Conservation (phyloP, 345 rosid genomes). For the Odontarrhena argentea region DNA sequence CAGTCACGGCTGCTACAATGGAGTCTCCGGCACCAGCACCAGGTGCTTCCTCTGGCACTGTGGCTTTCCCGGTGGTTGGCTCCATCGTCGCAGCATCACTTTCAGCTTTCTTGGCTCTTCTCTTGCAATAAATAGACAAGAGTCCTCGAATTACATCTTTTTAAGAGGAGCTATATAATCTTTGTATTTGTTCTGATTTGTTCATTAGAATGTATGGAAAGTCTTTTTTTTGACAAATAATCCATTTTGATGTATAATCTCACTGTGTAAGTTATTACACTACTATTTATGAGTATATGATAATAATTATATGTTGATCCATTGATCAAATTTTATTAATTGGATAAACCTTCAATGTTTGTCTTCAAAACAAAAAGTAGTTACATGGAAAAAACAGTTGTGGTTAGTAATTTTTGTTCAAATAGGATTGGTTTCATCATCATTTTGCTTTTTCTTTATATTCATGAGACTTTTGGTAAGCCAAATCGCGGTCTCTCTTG, state of each 20-base stretch:
- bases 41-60: slow-evolving; percentile 31
- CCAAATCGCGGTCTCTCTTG: slow-evolving; percentile 98
- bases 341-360: slow-evolving; percentile 17
- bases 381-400: slow-evolving; percentile 17
- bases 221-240: slow-evolving; percentile 20
- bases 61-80: slow-evolving; percentile 48
- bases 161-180: slow-evolving; percentile 15
- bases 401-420: slow-evolving; percentile 27
- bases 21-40: slow-evolving; percentile 50
- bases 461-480: slow-evolving; percentile 88
- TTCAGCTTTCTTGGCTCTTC: slow-evolving; percentile 40
- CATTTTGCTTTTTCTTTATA: slow-evolving; percentile 53
- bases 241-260: slow-evolving; percentile 35
- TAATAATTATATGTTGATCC: slow-evolving; percentile 5
- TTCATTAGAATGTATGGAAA: slow-evolving; percentile 20
- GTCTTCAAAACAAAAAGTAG: slow-evolving; percentile 30
- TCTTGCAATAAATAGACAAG: slow-evolving; percentile 31
- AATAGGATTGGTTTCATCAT: slow-evolving; percentile 28
- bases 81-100: slow-evolving; percentile 50
- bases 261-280: slow-evolving; percentile 36
- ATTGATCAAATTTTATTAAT: neutral
- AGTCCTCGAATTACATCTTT: neutral
- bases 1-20: slow-evolving; percentile 50
- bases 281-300: slow-evolving; percentile 20
- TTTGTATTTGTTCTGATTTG: slow-evolving; percentile 22